Conservation (phyloP, 495 filamentous ascomycete genomes). For the Daldinia childiae region DNA sequence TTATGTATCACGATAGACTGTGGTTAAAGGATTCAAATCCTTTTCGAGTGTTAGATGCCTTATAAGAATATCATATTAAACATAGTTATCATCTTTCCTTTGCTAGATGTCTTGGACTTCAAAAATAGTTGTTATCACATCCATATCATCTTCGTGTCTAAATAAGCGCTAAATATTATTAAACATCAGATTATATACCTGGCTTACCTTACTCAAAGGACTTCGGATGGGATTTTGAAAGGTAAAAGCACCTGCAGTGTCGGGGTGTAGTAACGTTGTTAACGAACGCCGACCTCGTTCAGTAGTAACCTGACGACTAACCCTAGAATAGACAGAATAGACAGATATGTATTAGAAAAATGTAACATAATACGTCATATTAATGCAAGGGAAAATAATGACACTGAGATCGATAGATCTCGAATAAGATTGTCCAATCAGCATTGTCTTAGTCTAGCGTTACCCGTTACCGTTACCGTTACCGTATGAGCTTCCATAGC, state of each 20-base stretch:
- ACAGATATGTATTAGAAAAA: background rate
- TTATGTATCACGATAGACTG: background rate
- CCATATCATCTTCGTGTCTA: background rate
- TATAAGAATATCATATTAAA: background rate
- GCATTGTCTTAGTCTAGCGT: background rate
- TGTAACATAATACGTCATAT: conserved; percentile 17
- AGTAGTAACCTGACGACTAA: background rate
- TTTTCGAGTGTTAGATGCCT: background rate
- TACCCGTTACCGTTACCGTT: too few relatives aligned
- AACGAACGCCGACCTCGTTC: conserved; percentile 5
- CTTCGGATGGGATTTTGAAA: background rate
- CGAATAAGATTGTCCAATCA: background rate
- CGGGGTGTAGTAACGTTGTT: conserved; percentile 8
- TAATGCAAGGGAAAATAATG: background rate
- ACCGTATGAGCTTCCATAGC: conserved; percentile 3
- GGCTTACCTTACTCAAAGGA: background rate
- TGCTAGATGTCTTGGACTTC: background rate
- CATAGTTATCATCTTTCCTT: background rate
- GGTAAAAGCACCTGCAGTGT: background rate
- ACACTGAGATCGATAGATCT: background rate
- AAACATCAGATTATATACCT: conserved; percentile 5
- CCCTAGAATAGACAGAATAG: background rate
- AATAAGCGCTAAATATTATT: conserved; percentile 12
- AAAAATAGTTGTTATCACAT: background rate
- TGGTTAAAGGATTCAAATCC: background rate